Evolutionary conservation across 1,284 basidiomycete species (phyloP).

Genomic region (Spongispora temasekensis): DNA sequence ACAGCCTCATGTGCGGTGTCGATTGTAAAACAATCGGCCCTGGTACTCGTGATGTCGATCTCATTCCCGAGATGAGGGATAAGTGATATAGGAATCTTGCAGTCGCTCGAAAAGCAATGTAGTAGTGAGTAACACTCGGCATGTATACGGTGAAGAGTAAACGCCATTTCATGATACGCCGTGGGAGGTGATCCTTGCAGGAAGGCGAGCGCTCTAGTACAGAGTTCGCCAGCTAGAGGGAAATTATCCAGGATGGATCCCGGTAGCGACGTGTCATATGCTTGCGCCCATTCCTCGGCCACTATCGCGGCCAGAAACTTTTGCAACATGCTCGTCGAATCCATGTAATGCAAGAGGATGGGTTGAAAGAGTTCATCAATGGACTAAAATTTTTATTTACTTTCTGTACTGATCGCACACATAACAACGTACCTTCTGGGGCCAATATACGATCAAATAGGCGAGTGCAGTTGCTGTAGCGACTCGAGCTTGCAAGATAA

Average conservation of each 20-base stretch:
- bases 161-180: slow-evolving; percentile 92
- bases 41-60: slow-evolving; percentile 74
- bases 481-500: slow-evolving; percentile 81
- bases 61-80: slow-evolving; percentile 81
- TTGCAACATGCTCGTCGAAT: slow-evolving; percentile 90
- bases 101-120: slow-evolving; percentile 80
- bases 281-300: slow-evolving; percentile 91
- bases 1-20: slow-evolving; percentile 77
- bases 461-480: slow-evolving; percentile 84
- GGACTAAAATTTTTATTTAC: slow-evolving; percentile 30
- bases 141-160: slow-evolving; percentile 80
- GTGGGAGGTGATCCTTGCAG: slow-evolving; percentile 76
- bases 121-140: slow-evolving; percentile 81
- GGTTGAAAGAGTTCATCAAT: slow-evolving; percentile 66
- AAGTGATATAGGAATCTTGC: slow-evolving; percentile 78
- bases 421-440: slow-evolving; percentile 47
- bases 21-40: slow-evolving; percentile 76
- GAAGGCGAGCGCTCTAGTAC: slow-evolving; percentile 64
- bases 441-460: slow-evolving; percentile 69
- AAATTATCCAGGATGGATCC: slow-evolving; percentile 55
- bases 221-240: slow-evolving; percentile 66
- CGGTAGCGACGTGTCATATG: slow-evolving; percentile 42
- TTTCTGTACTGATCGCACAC: neutral
- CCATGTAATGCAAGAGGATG: slow-evolving; percentile 77
- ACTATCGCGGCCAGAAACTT: slow-evolving; percentile 84